phyloP scores from a whole-genome alignment of 805 yeast genomes.

The Cyberlindnera bimundalis region DNA sequence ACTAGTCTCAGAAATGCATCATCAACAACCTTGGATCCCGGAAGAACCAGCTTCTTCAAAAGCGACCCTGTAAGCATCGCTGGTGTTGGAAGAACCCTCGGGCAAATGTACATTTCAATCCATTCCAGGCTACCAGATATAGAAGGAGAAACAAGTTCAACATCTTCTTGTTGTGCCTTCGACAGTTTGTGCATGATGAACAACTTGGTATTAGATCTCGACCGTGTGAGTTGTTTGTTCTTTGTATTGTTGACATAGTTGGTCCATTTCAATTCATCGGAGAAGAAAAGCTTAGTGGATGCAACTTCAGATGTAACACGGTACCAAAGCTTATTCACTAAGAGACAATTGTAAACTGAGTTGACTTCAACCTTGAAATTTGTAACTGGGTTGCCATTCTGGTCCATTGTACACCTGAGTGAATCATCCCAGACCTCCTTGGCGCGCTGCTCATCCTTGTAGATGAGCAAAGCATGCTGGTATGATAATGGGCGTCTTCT shows the following conservation, averaged over 20 bases:
- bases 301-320: conserved; percentile 52
- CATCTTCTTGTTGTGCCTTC: conserved; percentile 47
- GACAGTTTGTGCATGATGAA: conserved; percentile 66
- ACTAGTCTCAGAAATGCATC: conserved; percentile 56
- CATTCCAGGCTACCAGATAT: conserved; percentile 52
- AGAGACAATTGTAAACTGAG: conserved; percentile 55
- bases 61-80: conserved; percentile 40
- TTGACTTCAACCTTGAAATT: conserved; percentile 10
- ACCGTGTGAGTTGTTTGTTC: conserved; percentile 16
- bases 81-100: conserved; percentile 56
- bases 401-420: conserved; percentile 9
- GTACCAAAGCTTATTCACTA: conserved; percentile 69
- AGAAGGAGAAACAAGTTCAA: conserved; percentile 44
- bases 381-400: conserved; percentile 23
- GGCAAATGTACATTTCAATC: conserved; percentile 84
- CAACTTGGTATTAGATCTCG: conserved; percentile 34
- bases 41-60: conserved; percentile 48
- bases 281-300: conserved; percentile 53
- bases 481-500: conserved; percentile 68
- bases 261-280: conserved; percentile 42
- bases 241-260: conserved; percentile 30
- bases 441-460: conserved; percentile 52
- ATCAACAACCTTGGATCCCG: conserved; percentile 64
- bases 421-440: conserved; percentile 40
- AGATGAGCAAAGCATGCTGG: conserved; percentile 64